Base-by-base conservation (phyloP, 805 yeast species). In the Myxozyma mucilagina region DNA sequence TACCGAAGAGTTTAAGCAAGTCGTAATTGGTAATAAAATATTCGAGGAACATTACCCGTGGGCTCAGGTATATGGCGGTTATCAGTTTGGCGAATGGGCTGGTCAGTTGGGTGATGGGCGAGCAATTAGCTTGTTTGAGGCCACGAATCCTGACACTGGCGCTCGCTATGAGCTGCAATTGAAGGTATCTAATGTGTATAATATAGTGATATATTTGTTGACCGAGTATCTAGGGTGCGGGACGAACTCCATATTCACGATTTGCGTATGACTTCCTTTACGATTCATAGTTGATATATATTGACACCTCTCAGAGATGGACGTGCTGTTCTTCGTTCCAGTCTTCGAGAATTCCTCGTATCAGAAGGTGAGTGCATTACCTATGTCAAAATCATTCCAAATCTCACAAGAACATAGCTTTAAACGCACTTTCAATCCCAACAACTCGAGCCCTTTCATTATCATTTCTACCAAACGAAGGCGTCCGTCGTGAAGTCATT, bases 91-190 rank as follows among this genome's bases (percentile, higher is more conserved):
- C 2, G 84, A 83, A 66, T 93, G 93, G 83, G 97, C 97, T 0
- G 98, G 98, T 1, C 99, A 94, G 73, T 76, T 93, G 63, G 99
- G 99, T 6, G 99, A 93, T 73, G 99, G 99, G 0, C 78, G 99
- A 61, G 97, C 90, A 1, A 82, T 86, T 6, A 90, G 88, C 69
- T 75, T 93, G 48, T 92, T 93, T 75, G 93, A 89, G 65, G 74
- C 87, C 0, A 78, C 80, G 5, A 84, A 82, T 66, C 69, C 68
- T 1, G 66, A 61, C 2, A 78, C 82, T 20, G 73, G 80, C 5
- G 67, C 69, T 31, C 72, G 74, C 39, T 86, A 80, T 68, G 93
- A 87, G 65, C 67, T 93, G 1, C 98, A 93, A 75, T 75, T 93
- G 64, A 93, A 65, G 61, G 64, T 57, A 42, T 6, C 43, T 7